phyloP scores from a whole-genome alignment of 164 flowering plant species.

The Amborella trichopoda region DNA sequence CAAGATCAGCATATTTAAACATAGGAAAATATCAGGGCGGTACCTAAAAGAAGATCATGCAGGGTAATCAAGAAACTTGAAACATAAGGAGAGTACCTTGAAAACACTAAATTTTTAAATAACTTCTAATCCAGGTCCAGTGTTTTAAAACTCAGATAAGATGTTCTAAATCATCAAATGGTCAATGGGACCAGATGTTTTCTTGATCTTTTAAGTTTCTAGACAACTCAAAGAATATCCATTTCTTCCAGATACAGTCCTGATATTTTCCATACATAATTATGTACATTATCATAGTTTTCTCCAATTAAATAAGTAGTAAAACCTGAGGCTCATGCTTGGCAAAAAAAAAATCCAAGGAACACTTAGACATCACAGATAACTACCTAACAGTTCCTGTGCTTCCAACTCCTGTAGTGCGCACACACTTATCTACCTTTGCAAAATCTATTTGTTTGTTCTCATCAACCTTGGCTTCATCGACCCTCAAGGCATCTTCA shows the following conservation, averaged over 20 bases:
- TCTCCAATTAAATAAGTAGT: too few relatives aligned
- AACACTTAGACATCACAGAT: background rate
- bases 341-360: background rate
- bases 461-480: slow-evolving; percentile 63
- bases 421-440: slow-evolving; percentile 73
- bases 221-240: background rate
- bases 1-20: background rate
- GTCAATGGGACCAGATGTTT: background rate
- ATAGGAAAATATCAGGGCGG: background rate
- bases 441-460: slow-evolving; percentile 62
- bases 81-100: background rate
- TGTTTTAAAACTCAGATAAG: background rate
- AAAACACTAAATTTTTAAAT: too few relatives aligned
- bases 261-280: background rate
- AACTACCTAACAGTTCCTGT: slow-evolving; percentile 64
- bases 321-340: background rate
- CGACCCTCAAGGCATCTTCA: slow-evolving; percentile 40
- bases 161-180: background rate
- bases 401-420: slow-evolving; percentile 68
- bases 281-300: too few relatives aligned
- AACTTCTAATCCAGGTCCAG: too few relatives aligned
- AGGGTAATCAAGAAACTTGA: background rate
- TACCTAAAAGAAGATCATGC: background rate
- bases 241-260: background rate
- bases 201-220: background rate